Conservation (phyloP, 2,329 filamentous ascomycete species). For the Scytalidium sp. region DNA sequence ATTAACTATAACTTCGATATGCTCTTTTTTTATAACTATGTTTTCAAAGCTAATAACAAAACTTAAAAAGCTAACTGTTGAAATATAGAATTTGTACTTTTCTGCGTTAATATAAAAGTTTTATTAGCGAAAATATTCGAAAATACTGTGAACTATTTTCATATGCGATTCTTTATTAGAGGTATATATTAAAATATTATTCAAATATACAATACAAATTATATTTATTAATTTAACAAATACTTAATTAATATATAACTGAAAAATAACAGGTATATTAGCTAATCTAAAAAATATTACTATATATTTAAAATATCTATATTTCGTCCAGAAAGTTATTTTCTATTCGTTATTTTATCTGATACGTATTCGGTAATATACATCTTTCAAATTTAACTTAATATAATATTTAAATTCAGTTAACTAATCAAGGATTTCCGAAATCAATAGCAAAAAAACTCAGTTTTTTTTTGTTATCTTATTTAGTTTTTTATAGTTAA, state of each 20-base stretch:
- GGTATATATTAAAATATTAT: slow-evolving; percentile 10
- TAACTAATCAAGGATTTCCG: no score
- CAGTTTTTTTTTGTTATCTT: no score
- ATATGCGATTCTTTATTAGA: slow-evolving; percentile 2
- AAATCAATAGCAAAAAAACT: no score
- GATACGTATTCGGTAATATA: slow-evolving; percentile 30
- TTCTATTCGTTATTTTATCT: slow-evolving; percentile 28
- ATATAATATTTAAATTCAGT: no score
- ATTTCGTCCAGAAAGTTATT: slow-evolving; percentile 26
- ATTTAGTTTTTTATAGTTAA: no score
- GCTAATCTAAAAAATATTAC: slow-evolving; percentile 8
- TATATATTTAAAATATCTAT: slow-evolving; percentile 7
- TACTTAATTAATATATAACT: slow-evolving; percentile 7
- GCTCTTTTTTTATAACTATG: neutral
- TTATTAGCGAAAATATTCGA: neutral
- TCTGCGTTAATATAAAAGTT: slow-evolving; percentile 1
- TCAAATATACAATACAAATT: slow-evolving; percentile 7
- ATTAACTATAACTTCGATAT: neutral
- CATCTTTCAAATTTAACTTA: slow-evolving; percentile 27
- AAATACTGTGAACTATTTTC: slow-evolving; percentile 3
- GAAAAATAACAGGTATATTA: slow-evolving; percentile 6
- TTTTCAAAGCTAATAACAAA: neutral
- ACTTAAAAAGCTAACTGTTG: neutral
- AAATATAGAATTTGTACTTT: slow-evolving; percentile 3
- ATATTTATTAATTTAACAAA: slow-evolving; percentile 2